Evolutionary conservation across 2,329 filamentous ascomycete species (phyloP).

Genomic region (Fusarium equiseti): DNA sequence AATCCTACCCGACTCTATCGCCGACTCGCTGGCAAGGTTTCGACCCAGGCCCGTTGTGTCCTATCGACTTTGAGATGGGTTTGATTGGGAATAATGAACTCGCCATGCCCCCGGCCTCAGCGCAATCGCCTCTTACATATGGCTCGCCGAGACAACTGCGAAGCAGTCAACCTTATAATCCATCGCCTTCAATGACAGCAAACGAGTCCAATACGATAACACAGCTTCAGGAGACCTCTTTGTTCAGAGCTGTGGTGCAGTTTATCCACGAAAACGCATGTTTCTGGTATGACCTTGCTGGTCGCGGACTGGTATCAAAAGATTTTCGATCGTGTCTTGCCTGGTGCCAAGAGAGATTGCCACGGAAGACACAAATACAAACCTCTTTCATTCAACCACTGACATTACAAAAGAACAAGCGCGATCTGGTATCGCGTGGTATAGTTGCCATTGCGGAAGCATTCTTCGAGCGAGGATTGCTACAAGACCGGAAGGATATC

Average conservation of each 20-base stretch:
- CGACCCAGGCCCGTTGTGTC: too few species aligned
- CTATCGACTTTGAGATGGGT: background rate
- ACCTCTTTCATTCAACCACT: background rate
- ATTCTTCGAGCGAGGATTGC: constrained; percentile 25
- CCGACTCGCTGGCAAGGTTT: background rate
- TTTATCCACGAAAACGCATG: background rate
- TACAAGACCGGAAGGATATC: constrained; percentile 23
- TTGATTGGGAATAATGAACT: background rate
- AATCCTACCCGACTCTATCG: accelerated
- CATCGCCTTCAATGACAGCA: accelerated
- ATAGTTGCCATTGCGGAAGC: constrained; percentile 16
- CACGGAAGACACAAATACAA: background rate
- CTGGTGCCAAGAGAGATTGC: background rate
- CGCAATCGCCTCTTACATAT: background rate
- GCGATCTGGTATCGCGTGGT: background rate
- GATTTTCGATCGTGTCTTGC: background rate
- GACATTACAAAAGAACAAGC: accelerated
- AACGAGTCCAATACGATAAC: accelerated
- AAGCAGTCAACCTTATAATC: accelerated
- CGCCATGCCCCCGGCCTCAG: background rate
- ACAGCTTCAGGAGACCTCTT: background rate
- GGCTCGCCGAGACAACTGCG: background rate
- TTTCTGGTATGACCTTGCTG: constrained; percentile 3
- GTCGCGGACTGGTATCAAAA: background rate
- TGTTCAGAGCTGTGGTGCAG: background rate